Evolutionary conservation across 495 filamentous ascomycete species (phyloP).

Genomic region (Aspergillus carlsbadensis): DNA sequence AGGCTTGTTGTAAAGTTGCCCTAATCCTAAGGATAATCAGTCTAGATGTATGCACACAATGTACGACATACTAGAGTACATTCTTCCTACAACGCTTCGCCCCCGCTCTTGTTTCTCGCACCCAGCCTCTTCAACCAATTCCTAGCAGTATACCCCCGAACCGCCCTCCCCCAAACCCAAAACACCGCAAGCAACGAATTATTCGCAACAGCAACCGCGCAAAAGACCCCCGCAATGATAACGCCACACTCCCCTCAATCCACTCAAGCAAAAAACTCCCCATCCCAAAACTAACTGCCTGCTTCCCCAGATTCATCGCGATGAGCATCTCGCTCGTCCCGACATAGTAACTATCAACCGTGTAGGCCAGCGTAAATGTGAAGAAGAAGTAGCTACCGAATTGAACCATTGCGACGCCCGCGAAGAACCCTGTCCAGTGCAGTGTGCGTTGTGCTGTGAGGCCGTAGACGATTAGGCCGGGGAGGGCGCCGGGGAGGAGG

Average conservation of each 20-base stretch:
- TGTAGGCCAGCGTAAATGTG: slow-evolving; percentile 59
- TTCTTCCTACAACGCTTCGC: no score
- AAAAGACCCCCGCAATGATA: slow-evolving; percentile 59
- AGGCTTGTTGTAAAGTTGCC: no score
- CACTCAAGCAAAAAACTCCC: slow-evolving; percentile 57
- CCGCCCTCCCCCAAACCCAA: slow-evolving; percentile 57
- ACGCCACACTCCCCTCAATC: slow-evolving; percentile 57
- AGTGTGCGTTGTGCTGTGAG: slow-evolving; percentile 51
- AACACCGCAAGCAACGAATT: slow-evolving; percentile 56
- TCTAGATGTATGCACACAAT: no score
- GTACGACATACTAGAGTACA: no score
- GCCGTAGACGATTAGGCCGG: slow-evolving; percentile 57
- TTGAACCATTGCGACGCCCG: slow-evolving; percentile 52
- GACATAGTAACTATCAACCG: slow-evolving; percentile 54
- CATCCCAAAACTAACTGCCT: slow-evolving; percentile 62
- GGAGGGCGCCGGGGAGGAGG: slow-evolving; percentile 52
- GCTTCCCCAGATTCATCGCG: slow-evolving; percentile 67
- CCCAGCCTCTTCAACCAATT: slow-evolving; percentile 52
- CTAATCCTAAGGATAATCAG: no score
- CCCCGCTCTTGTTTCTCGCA: background rate
- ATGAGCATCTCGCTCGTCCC: slow-evolving; percentile 65
- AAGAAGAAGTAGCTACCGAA: slow-evolving; percentile 58
- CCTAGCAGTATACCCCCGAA: slow-evolving; percentile 46
- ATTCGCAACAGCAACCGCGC: slow-evolving; percentile 52
- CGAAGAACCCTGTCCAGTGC: slow-evolving; percentile 58